Evolutionary conservation across 176 grass and related monocot genomes (phyloP).

Genomic region (Cenchrus fungigraminus): DNA sequence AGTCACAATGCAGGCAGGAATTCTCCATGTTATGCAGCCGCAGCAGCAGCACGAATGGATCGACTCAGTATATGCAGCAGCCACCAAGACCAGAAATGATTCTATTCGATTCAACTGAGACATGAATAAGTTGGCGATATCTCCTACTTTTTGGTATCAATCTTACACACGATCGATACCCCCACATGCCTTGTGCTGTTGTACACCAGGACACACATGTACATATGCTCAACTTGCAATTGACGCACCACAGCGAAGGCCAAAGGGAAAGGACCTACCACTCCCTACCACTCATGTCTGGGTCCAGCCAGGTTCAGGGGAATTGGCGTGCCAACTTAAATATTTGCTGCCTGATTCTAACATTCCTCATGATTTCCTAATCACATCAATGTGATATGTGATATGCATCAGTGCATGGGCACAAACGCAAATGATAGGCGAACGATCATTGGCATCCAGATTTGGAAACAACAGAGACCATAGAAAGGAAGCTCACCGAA

Average conservation of each 20-base stretch:
- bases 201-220: slow-evolving; percentile 20
- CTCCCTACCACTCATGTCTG: not conserved
- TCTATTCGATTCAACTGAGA: not conserved
- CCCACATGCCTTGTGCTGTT: slow-evolving; percentile 20
- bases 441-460: slow-evolving; percentile 2
- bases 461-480: not conserved
- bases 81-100: not conserved
- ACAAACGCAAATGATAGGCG: not conserved
- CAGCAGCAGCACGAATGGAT: slow-evolving; percentile 26
- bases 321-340: slow-evolving; percentile 1
- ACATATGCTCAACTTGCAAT: slow-evolving; percentile 42
- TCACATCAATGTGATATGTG: not conserved
- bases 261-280: slow-evolving; percentile 1
- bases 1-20: not conserved
- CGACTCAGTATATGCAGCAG: not conserved
- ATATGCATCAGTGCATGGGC: not conserved
- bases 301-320: not conserved
- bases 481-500: slow-evolving; percentile 1
- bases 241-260: slow-evolving; percentile 14
- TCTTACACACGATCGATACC: not conserved
- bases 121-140: slow-evolving; percentile 41
- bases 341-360: not conserved
- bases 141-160: slow-evolving; percentile 6
- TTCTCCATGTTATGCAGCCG: slow-evolving; percentile 29
- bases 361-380: slow-evolving; percentile 23